These are phyloP conservation scores for Backusella circina DNA, from an alignment of 192 early-diverging fungal species.

Conservation along the genomic window DNA sequence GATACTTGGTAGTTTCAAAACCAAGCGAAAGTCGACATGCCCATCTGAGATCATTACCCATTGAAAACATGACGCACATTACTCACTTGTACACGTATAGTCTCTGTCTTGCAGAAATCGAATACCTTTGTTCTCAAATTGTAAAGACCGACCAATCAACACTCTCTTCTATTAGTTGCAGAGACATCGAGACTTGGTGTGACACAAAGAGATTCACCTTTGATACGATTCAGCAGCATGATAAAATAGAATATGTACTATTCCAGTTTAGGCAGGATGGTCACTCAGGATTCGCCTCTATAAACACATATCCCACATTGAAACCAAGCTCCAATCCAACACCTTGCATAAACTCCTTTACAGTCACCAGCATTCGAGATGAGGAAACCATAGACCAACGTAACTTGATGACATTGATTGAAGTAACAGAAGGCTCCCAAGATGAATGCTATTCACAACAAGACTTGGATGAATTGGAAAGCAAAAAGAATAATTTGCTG, in stretches of 20 bases:
- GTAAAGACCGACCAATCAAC: background rate
- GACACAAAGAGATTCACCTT: conserved; percentile 7
- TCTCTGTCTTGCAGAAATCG: conserved; percentile 9
- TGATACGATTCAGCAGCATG: background rate
- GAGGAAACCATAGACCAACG: background rate
- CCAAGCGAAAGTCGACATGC: conserved; percentile 8
- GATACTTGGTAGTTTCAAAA: background rate
- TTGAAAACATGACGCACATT: background rate
- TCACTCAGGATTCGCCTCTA: conserved; percentile 2
- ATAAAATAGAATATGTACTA: background rate
- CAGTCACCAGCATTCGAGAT: background rate
- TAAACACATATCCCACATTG: background rate
- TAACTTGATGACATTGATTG: background rate
- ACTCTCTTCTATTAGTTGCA: background rate
- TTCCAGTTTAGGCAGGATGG: conserved; percentile 3
- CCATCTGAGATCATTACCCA: conserved; percentile 1
- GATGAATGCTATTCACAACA: background rate
- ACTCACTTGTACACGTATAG: conserved; percentile 3
- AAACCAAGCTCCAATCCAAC: background rate
- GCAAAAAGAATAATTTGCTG: background rate
- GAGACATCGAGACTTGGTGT: conserved; percentile 10
- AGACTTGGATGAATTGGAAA: background rate
- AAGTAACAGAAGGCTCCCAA: background rate
- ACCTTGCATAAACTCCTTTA: background rate
- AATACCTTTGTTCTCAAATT: background rate